Conservation (phyloP, 805 yeast species). For the Cyberlindnera euphorbiae region DNA sequence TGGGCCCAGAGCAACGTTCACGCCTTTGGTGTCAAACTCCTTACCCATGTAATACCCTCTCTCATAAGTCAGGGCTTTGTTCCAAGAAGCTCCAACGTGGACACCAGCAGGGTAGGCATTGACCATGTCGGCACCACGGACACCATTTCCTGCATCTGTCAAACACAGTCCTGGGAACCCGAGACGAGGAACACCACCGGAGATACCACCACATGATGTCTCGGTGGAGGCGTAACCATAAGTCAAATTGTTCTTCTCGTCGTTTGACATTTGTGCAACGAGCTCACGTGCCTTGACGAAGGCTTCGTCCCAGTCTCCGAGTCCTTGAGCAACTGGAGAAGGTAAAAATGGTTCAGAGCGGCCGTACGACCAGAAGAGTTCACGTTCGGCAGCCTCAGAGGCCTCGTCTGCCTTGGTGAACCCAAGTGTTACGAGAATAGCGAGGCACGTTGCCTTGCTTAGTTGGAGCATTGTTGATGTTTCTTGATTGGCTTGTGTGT, state of each 20-base stretch:
- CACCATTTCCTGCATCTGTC: constrained; percentile 9
- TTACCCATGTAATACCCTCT: constrained; percentile 9
- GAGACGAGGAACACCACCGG: constrained; percentile 6
- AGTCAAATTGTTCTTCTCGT: constrained; percentile 7
- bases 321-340: constrained; percentile 3
- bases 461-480: constrained; percentile 2
- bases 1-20: constrained; percentile 7
- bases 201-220: constrained; percentile 3
- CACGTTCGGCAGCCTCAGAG: background rate
- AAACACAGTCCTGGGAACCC: constrained; percentile 8
- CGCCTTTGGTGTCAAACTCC: constrained; percentile 8
- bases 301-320: constrained; percentile 8
- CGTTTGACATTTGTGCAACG: constrained; percentile 9
- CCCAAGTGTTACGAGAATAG: constrained; percentile 1
- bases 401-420: background rate
- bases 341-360: constrained; percentile 4
- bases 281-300: constrained; percentile 3
- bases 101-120: constrained; percentile 7
- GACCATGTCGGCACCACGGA: constrained; percentile 9
- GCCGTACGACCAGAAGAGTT: constrained; percentile 6
- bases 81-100: constrained; percentile 9
- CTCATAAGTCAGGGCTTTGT: constrained; percentile 5
- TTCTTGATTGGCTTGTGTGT: background rate
- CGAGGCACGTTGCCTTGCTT: constrained; percentile 4
- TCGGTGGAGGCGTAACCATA: constrained; percentile 3